phyloP scores from a whole-genome alignment of 2,329 filamentous ascomycete genomes.

The Diatrype stigma region DNA sequence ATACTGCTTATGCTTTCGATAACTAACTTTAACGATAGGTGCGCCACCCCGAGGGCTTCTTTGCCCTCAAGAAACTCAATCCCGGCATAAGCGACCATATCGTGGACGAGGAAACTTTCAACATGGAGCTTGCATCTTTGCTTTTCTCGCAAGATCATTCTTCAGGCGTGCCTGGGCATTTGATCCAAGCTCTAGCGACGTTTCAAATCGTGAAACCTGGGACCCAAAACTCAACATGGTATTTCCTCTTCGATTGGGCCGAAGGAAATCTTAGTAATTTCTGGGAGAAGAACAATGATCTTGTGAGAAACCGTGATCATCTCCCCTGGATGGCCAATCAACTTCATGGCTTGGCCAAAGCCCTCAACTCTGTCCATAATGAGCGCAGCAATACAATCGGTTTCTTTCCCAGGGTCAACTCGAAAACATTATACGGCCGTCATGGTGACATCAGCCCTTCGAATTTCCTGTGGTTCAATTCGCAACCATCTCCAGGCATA shows the following conservation, averaged over 20 bases:
- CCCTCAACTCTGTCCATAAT: slow-evolving; percentile 13
- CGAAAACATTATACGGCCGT: slow-evolving; percentile 22
- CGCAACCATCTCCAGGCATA: slow-evolving; percentile 8
- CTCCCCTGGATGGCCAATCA: slow-evolving; percentile 9
- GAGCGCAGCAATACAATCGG: slow-evolving; percentile 6
- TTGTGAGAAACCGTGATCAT: slow-evolving; percentile 1
- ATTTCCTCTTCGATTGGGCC: slow-evolving; percentile 17
- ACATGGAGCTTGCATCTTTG: slow-evolving; percentile 12
- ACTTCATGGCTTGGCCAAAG: slow-evolving; percentile 8
- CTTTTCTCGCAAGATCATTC: slow-evolving; percentile 11
- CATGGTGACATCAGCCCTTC: slow-evolving; percentile 33
- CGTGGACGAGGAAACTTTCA: slow-evolving; percentile 4
- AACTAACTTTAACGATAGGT: slow-evolving; percentile 1
- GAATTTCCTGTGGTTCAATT: slow-evolving; percentile 30
- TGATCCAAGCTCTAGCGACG: slow-evolving; percentile 12
- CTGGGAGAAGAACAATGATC: slow-evolving; percentile 6
- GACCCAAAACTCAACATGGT: slow-evolving; percentile 4
- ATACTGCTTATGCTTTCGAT: not conserved
- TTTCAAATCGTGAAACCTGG: slow-evolving; percentile 9
- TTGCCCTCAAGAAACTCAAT: slow-evolving; percentile 12
- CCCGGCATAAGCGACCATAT: not conserved
- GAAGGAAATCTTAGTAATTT: slow-evolving; percentile 12
- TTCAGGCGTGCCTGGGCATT: not conserved
- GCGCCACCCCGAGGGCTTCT: slow-evolving; percentile 6
- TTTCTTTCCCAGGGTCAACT: not conserved